Evolutionary conservation across 306 rosid species (phyloP), one percentile per base, ranked within the genome.

Genomic region (Arachis hypogaea): DNA sequence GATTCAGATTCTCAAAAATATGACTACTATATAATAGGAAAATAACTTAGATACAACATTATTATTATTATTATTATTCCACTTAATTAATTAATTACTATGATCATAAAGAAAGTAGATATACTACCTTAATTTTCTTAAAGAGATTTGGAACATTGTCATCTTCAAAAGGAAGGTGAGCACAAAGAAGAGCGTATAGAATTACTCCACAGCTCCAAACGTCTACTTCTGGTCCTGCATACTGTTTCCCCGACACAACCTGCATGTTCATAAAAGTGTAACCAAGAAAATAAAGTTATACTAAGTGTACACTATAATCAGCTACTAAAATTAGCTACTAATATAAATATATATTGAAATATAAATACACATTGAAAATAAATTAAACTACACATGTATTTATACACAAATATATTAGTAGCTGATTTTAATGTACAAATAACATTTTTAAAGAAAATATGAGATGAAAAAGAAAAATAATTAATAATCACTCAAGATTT

Each of bases 151-250:
- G 96, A 71, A 93, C 87, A 76, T 93, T 93, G 71, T 88, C 98
- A 77, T 90, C 90, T 49, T 90, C 98, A 68, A 93, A 93, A 4
- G 98, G 98, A 70, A 93, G 97, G 11, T 88, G 88, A 38, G 97
- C 98, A 75, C 98, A 93, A 29, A 93, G 95, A 83, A 93, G 95
- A 49, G 98, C 98, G 72, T 93, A 93, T 52, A 93, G 76, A 81
- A 93, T 93, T 42, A 93, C 97, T 49, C 98, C 98, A 74, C 86
- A 83, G 76, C 86, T 83, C 86, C 86, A 83, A 18, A 83, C 86
- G 71, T 83, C 86, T n/a, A 83, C 83, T 66, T 83, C 86, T 45
- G 86, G 83, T 62, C 86, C 86, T 66, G 86, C 86, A 78, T 83
- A 83, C 63, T 60, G 60, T 66, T 75, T 83, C 62, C 86, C 86